These are phyloP conservation scores for Primulina tabacum DNA, from an alignment of 257 asterid species.

Conservation along the genomic window DNA sequence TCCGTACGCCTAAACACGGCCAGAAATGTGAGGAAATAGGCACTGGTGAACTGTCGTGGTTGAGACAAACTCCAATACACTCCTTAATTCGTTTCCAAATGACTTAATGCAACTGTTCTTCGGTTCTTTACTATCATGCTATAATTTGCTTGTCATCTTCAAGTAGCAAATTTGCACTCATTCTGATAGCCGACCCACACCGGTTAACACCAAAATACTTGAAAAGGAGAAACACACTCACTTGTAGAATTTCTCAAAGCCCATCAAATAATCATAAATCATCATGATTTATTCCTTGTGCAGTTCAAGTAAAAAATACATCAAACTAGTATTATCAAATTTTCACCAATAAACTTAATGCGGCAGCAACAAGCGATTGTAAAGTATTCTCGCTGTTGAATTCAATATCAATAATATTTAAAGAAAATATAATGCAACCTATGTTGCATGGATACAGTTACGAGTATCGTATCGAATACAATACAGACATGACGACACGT, in stretches of 20 bases:
- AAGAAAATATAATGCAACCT: no score
- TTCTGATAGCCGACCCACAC: not conserved
- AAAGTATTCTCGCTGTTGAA: not conserved
- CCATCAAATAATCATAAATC: not conserved
- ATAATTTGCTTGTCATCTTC: no score
- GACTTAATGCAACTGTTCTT: not conserved
- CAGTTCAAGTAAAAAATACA: not conserved
- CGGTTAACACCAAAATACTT: not conserved
- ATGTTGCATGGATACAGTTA: no score
- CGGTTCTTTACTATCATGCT: not conserved
- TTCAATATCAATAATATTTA: no score
- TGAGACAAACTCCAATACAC: not conserved
- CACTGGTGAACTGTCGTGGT: no score
- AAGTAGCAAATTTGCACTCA: no score
- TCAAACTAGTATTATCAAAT: no score
- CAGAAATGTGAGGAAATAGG: not conserved
- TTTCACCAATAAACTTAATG: not conserved
- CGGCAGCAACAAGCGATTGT: not conserved
- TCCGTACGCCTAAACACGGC: not conserved
- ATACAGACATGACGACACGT: no score
- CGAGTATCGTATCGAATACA: no score
- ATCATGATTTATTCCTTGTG: not conserved
- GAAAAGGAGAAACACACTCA: not conserved
- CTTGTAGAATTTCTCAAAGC: not conserved
- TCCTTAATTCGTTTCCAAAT: no score